Evolutionary conservation across 164 flowering plant genomes (phyloP).

Genomic region (Chimonanthus praecox): DNA sequence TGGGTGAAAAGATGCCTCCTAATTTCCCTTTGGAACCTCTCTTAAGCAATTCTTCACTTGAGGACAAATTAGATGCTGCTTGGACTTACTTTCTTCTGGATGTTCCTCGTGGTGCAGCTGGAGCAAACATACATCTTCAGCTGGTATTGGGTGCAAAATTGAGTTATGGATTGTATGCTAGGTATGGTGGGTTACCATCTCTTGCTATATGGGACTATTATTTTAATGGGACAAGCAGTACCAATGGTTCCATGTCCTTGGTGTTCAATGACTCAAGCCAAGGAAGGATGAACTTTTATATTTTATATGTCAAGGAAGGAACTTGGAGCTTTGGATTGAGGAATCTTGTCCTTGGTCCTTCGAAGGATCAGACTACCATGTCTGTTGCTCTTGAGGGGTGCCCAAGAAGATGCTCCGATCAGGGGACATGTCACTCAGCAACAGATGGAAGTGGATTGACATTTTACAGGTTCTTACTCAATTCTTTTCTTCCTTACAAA

Average conservation of each 20-base stretch:
- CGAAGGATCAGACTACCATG: slow-evolving; percentile 36
- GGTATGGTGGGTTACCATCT: slow-evolving; percentile 77
- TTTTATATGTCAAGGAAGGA: slow-evolving; percentile 79
- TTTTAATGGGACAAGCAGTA: slow-evolving; percentile 50
- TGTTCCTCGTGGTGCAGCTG: slow-evolving; percentile 82
- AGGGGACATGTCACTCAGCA: slow-evolving; percentile 52
- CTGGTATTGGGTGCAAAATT: slow-evolving; percentile 41
- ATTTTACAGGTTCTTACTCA: slow-evolving; percentile 53
- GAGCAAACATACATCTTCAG: slow-evolving; percentile 63
- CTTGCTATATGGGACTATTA: slow-evolving; percentile 61
- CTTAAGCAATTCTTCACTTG: slow-evolving; percentile 48
- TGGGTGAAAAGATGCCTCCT: slow-evolving; percentile 28
- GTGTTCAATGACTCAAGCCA: slow-evolving; percentile 56
- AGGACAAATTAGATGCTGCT: slow-evolving; percentile 20
- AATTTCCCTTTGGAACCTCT: slow-evolving; percentile 65
- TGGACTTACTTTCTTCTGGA: slow-evolving; percentile 87
- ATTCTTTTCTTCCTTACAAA: background rate
- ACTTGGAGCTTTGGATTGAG: slow-evolving; percentile 76
- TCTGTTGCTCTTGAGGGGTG: slow-evolving; percentile 75
- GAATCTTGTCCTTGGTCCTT: slow-evolving; percentile 21
- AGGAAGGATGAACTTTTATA: slow-evolving; percentile 47
- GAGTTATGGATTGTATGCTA: slow-evolving; percentile 59
- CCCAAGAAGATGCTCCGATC: slow-evolving; percentile 68
- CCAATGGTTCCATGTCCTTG: slow-evolving; percentile 58
- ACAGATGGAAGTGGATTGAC: slow-evolving; percentile 74